Base-by-base conservation (phyloP, 352 stramenopile species). In the Pythium rhizo-oryzae region DNA sequence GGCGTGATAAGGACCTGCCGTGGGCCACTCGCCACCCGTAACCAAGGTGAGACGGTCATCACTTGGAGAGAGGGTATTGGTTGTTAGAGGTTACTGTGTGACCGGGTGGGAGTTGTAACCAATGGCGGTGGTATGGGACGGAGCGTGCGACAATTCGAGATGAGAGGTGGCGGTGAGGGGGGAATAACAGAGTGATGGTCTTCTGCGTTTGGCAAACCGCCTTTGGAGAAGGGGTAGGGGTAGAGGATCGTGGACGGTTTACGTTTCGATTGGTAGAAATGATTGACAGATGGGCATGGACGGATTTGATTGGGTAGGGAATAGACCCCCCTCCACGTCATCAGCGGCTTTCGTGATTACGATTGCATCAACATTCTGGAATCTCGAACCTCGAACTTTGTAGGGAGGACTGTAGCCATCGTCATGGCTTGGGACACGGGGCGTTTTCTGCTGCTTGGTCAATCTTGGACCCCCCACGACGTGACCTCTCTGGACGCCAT, bases 251-350 rank as follows among this genome's bases (percentile, higher is more conserved):
- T 44, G 39, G 59, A 33, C 13, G n/a, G 0, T 25, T 55, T 47
- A 43, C 21, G 21, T 0, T 49, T 28, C 23, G 35, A 54, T 69
- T 69, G 62, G 62, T 54, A 53, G 61, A 68, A 68, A 68, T 61
- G 8, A 9, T 61, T 23, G 39, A 68, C 61, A 61, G 30, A 15
- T 56, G 62, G 4, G 12, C 0, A 12, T 16, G 13, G 16, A 11
- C 15, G 2, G 6, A 49, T 23, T 1, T 68, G 51, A 61, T 68
- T 68, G 61, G 61, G 11, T 49, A 47, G 1, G 18, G 41, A 8
- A 47, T 21, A 1, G 15, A 47, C 5, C 2, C 13, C 35, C 12
- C 41, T 47, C 11, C 11, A 61, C 55, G 55, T 61, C 55, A 61
- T 49, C 47, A 60, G 4, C 0, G 41, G 37, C 30, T 46, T 23